These are phyloP conservation scores for Pythium insidiosum DNA, from an alignment of 352 stramenopile genomes.

Conservation along the genomic window DNA sequence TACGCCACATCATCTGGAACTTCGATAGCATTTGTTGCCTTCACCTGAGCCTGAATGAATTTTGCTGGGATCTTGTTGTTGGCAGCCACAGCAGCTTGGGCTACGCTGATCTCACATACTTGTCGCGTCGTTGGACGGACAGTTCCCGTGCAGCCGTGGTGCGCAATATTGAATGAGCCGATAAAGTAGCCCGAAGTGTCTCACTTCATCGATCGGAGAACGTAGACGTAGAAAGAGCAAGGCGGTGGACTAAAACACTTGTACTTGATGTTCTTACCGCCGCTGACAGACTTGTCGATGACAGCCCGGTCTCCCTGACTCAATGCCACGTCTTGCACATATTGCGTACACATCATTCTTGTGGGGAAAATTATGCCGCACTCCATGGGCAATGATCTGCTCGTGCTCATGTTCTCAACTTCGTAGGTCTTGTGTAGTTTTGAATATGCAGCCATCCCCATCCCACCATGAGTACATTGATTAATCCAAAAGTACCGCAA, in stretches of 20 bases:
- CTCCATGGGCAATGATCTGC: background rate
- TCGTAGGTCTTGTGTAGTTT: too few species aligned
- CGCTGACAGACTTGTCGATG: slow-evolving; percentile 25
- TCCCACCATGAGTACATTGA: too few species aligned
- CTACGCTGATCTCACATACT: slow-evolving; percentile 14
- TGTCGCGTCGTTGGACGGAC: slow-evolving; percentile 30
- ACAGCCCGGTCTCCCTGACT: slow-evolving; percentile 32
- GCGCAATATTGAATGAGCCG: slow-evolving; percentile 24
- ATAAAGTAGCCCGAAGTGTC: slow-evolving; percentile 22
- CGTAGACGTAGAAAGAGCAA: slow-evolving; percentile 31
- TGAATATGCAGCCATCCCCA: too few species aligned
- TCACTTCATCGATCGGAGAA: slow-evolving; percentile 21
- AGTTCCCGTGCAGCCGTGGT: slow-evolving; percentile 24
- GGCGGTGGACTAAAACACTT: slow-evolving; percentile 30
- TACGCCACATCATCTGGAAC: slow-evolving; percentile 33
- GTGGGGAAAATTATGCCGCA: background rate
- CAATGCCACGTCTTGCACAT: slow-evolving; percentile 38
- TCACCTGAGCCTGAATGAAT: slow-evolving; percentile 22
- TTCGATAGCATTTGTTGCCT: slow-evolving; percentile 24
- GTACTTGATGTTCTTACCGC: slow-evolving; percentile 45
- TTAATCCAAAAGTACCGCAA: too few species aligned
- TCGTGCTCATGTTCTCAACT: too few species aligned
- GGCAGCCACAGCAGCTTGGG: slow-evolving; percentile 17
- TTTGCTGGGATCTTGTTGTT: slow-evolving; percentile 24
- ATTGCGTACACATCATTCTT: slow-evolving; percentile 16